Conservation (phyloP, 164 flowering plant species). For the Malania oleifera region DNA sequence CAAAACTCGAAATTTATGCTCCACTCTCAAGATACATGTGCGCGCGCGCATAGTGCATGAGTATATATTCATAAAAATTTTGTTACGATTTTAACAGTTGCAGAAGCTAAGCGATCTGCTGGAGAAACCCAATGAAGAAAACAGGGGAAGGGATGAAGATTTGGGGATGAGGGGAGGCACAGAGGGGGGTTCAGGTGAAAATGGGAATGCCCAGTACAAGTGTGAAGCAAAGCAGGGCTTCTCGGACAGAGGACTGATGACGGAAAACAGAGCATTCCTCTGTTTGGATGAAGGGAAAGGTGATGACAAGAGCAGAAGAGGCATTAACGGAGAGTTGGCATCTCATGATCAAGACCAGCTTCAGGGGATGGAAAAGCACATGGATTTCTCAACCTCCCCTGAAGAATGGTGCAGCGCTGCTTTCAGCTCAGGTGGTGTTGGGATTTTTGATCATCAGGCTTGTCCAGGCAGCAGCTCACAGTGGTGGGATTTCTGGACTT, state of each 20-base stretch:
- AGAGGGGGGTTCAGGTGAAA: conserved; percentile 17
- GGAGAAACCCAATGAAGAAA: conserved; percentile 18
- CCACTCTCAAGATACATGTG: neutral
- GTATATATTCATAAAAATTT: neutral
- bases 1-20: too few species aligned
- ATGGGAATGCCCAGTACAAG: conserved; percentile 12
- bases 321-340: conserved; percentile 14
- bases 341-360: conserved; percentile 6
- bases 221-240: conserved; percentile 15
- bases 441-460: conserved; percentile 31
- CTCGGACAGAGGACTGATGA: conserved; percentile 15
- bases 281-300: conserved; percentile 5
- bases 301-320: conserved; percentile 20
- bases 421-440: conserved; percentile 22
- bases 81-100: conserved; percentile 24
- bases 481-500: conserved; percentile 49
- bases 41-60: neutral
- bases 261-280: conserved; percentile 12
- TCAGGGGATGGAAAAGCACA: conserved; percentile 14
- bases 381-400: conserved; percentile 24
- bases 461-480: conserved; percentile 31
- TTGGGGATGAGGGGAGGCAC: conserved; percentile 12
- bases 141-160: conserved; percentile 5
- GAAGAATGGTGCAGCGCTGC: conserved; percentile 41
- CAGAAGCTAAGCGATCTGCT: conserved; percentile 34